These are phyloP conservation scores for Aspergillus indologenus DNA, from an alignment of 495 filamentous ascomycete species.

Conservation along the genomic window DNA sequence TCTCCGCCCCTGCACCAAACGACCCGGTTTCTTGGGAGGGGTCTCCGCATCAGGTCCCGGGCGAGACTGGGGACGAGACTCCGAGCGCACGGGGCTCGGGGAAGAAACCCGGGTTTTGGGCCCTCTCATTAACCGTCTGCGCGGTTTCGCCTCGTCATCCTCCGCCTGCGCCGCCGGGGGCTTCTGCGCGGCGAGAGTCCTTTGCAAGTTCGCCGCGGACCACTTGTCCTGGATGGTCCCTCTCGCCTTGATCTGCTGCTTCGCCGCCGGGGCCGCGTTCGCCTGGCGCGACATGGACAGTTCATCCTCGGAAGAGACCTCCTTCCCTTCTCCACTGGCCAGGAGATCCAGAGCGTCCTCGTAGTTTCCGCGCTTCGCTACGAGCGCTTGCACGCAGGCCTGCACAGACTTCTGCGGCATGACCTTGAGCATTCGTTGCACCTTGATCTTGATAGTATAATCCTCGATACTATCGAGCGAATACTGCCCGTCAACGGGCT, in stretches of 20 bases:
- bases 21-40: conserved; percentile 35
- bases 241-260: conserved; percentile 59
- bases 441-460: conserved; percentile 47
- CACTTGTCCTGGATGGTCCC: conserved; percentile 62
- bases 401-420: conserved; percentile 50
- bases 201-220: conserved; percentile 42
- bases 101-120: conserved; percentile 31
- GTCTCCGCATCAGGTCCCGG: conserved; percentile 31
- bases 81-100: conserved; percentile 23
- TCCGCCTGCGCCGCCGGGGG: conserved; percentile 15
- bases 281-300: conserved; percentile 22
- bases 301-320: conserved; percentile 41
- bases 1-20: conserved; percentile 59
- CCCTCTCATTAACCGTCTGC: conserved; percentile 41
- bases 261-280: conserved; percentile 36
- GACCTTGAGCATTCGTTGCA: conserved; percentile 54
- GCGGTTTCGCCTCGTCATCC: conserved; percentile 32
- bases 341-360: conserved; percentile 58
- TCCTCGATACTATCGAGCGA: conserved; percentile 57
- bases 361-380: conserved; percentile 51
- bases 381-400: conserved; percentile 51
- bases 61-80: conserved; percentile 30
- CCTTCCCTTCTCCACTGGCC: conserved; percentile 23
- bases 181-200: conserved; percentile 16
- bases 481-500: conserved; percentile 34